A percentile compares a stretch with the other conserved stretches of the same genome.
Evolutionary conservation across 2,329 filamentous ascomycete species (phyloP).

Genomic region (Cyphellophora attinorum): DNA sequence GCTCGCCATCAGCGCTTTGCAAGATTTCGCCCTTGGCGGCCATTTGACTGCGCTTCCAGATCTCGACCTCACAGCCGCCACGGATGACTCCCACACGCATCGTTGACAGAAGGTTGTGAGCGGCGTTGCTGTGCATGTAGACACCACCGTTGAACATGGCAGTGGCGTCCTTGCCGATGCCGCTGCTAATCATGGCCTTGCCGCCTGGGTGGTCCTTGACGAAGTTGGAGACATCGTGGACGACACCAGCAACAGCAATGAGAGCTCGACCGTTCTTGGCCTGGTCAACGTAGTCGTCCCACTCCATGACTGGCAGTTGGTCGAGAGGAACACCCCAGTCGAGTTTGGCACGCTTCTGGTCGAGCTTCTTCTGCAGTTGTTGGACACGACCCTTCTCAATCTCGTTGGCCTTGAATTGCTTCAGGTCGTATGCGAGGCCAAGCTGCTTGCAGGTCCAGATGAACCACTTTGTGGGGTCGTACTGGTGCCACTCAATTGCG

Average conservation of each 20-base stretch:
- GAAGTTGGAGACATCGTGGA: conserved; percentile 76
- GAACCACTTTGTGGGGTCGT: conserved; percentile 84
- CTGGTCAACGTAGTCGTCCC: conserved; percentile 75
- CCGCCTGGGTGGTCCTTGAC: conserved; percentile 87
- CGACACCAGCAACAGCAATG: conserved; percentile 69
- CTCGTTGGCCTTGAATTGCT: conserved; percentile 85
- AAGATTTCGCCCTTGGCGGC: conserved; percentile 63
- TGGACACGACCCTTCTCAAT: conserved; percentile 87
- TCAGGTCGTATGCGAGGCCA: conserved; percentile 75
- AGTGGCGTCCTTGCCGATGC: conserved; percentile 78
- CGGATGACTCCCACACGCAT: conserved; percentile 83
- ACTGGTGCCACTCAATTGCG: conserved; percentile 83
- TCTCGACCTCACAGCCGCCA: conserved; percentile 80
- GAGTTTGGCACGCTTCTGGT: conserved; percentile 70
- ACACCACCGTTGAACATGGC: conserved; percentile 89
- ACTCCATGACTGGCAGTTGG: conserved; percentile 74
- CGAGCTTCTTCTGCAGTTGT: conserved; percentile 86
- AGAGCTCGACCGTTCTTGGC: conserved; percentile 69
- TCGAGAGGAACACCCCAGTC: conserved; percentile 83
- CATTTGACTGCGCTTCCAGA: conserved; percentile 79
- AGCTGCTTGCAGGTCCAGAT: conserved; percentile 80
- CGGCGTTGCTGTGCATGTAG: conserved; percentile 81
- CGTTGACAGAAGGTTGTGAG: conserved; percentile 78
- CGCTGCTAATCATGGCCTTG: conserved; percentile 73
- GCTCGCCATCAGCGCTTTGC: conserved; percentile 70